Evolutionary conservation across 2,329 filamentous ascomycete genomes (phyloP), one percentile per base, ranked within the genome.

Genomic region (Cercospora berteroae): DNA sequence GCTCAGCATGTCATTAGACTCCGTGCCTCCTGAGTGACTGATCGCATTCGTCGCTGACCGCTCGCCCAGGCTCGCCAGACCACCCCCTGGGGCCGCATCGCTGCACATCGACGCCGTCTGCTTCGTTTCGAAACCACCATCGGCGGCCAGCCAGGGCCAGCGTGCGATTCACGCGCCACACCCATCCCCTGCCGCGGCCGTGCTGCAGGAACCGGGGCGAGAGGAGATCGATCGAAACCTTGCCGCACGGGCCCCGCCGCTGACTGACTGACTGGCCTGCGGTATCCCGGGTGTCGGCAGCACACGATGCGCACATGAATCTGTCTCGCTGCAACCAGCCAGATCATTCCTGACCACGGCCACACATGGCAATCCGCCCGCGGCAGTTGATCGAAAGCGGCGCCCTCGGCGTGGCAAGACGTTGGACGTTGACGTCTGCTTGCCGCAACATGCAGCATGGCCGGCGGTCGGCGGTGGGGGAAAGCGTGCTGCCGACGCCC

Each of bases 81-180:
- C 13, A 16, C 25, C 27, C 52, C 27, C 52, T 31, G 27, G 12
- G 52, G 25, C 25, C 52, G 52, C 52, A 56, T 56, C 52, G 25
- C 52, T 23, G 50, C 27, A 20, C 50, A 56, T 56, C 52, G 52
- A 27, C 27, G 27, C 52, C 52, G 52, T 56, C 27, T 56, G 52
- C 52, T 29, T 31, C 52, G 25, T 27, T 50, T 23, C 44, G 18
- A 20, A 50, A 50, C 44, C 12, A 50, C 16, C 44, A 50, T 50
- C 44, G 44, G 16, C 20, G 52, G 25, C 52, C 52, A 29, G 52
- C 52, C 52, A 27, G 31, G 25, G 52, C 52, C n/a, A 31, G 52
- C 52, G 10, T 61, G 59, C 63, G 59, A 68, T 64, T 56, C 25
- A 65, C 33, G 63, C 66, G 66, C 63, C 66, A 68, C 63, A 60